A percentile compares a stretch with the other conserved stretches of the same genome.
phyloP scores from a whole-genome alignment of 148 eudicot species.

The Rhododendron ovatum region DNA sequence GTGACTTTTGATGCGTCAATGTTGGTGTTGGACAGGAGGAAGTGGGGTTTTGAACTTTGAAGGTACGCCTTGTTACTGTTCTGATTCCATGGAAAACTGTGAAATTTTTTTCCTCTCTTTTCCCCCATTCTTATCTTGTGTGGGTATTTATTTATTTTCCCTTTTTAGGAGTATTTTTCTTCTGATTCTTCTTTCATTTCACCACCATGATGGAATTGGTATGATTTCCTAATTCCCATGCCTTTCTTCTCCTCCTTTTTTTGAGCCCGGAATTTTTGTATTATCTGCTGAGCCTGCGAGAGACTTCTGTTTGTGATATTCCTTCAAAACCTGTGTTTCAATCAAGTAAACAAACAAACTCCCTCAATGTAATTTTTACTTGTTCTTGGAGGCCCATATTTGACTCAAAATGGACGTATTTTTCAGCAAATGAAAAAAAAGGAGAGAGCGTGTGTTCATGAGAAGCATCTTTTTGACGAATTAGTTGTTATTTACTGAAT shows the following conservation, averaged over 20 bases:
- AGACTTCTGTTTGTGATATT: neutral
- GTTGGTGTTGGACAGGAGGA: neutral
- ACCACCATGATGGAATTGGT: neutral
- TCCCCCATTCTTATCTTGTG: neutral
- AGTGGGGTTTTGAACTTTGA: neutral
- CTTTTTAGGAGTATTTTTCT: neutral
- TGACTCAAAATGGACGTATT: neutral
- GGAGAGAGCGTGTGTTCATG: neutral
- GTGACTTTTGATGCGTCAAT: neutral
- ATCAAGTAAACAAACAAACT: neutral
- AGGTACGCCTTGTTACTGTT: neutral
- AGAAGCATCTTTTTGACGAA: neutral
- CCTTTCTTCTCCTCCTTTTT: neutral
- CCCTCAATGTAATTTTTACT: neutral
- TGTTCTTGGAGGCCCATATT: neutral
- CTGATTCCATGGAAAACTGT: constrained; percentile 1
- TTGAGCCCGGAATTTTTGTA: neutral
- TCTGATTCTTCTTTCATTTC: neutral
- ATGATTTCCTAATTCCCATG: neutral
- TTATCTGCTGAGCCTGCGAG: neutral
- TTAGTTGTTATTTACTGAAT: neutral
- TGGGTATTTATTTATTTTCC: neutral
- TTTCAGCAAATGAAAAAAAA: neutral
- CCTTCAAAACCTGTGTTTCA: neutral
- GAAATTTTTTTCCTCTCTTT: neutral